Percentiles rank a stretch among this genome's conserved stretches.
Evolutionary conservation across 2,329 filamentous ascomycete genomes (phyloP).

Genomic region (Aspergillus sp.): DNA sequence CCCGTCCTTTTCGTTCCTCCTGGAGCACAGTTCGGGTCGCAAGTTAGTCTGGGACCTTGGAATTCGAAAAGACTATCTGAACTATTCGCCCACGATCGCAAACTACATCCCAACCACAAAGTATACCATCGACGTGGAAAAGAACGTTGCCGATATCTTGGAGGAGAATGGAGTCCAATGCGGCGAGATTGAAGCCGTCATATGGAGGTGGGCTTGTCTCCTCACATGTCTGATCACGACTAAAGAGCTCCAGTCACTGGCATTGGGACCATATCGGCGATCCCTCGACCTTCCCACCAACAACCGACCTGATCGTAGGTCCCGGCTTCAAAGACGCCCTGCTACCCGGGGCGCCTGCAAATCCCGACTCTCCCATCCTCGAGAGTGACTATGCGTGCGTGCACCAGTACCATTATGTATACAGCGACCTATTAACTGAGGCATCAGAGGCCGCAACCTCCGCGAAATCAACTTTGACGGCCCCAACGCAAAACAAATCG

Average conservation of each 20-base stretch:
- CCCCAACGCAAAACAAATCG: constrained; percentile 1
- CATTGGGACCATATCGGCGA: constrained; percentile 20
- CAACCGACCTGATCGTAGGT: constrained; percentile 10
- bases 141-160: neutral
- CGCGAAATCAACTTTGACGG: constrained; percentile 2
- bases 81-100: neutral
- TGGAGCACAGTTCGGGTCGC: neutral
- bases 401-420: neutral
- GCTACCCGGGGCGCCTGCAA: constrained; percentile 5
- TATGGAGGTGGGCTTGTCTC: constrained; percentile 5
- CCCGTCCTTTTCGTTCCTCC: neutral
- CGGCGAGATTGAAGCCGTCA: neutral
- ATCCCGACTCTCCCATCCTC: neutral
- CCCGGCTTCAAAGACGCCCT: constrained; percentile 6
- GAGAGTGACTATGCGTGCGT: neutral
- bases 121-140: neutral
- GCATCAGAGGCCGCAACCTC: neutral
- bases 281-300: constrained; percentile 11
- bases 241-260: constrained; percentile 14
- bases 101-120: neutral
- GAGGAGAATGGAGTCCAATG: neutral
- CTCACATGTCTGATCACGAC: too few relatives aligned
- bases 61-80: neutral
- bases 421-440: neutral
- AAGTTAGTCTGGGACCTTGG: constrained; percentile 8